Base-by-base conservation (phyloP, 345 rosid species). In the Brassica cretica region DNA sequence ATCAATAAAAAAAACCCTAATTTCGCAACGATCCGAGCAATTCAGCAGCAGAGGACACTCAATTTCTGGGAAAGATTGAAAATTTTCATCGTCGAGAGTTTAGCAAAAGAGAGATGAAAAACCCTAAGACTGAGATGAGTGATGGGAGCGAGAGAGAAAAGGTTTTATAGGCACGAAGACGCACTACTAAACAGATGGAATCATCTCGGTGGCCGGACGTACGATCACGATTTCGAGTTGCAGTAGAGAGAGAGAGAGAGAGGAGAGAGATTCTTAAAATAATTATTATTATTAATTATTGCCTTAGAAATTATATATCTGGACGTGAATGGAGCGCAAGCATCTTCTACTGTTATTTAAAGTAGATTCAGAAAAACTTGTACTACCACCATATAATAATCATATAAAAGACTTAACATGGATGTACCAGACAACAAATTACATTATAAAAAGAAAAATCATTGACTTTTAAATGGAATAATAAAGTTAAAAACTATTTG, bases 191-290 rank as follows among this genome's bases (percentile, higher is more conserved):
- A 71, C 74, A 79, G 70, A 73, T 64, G 81, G 76, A 66, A 65
- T 56, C 66, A 30, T 19, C 21, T 77, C 19, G 72, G 72, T 72
- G 76, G 70, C 76, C 62, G 81, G 60, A 74, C 78, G 75, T 67
- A 79, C 35, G 74, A 68, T 44, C 63, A 63, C 74, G 82, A 35
- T 62, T 80, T 69, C 75, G 79, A 69, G 41, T 79, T 79, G 66
- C 66, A 39, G 46, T 10, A 9, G 46, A 39, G 12, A 39, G 46
- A 39, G 46, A 30, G 32, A 29, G 32, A 68, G 51, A 64, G 0
- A 5, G 49, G 55, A 0, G 55, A 46, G 5, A 41, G 71, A 69
- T 79, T 79, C 59, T 61, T 7, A 27, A 27, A 27, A 27, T 27
- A 27, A 27, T 27, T 3, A 27, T 27, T 4, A 11, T 21, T 21